Evolutionary conservation across 768 basidiomycete genomes (phyloP), one percentile per base, ranked within the genome.

Genomic region (Podaxis mareebaensis): DNA sequence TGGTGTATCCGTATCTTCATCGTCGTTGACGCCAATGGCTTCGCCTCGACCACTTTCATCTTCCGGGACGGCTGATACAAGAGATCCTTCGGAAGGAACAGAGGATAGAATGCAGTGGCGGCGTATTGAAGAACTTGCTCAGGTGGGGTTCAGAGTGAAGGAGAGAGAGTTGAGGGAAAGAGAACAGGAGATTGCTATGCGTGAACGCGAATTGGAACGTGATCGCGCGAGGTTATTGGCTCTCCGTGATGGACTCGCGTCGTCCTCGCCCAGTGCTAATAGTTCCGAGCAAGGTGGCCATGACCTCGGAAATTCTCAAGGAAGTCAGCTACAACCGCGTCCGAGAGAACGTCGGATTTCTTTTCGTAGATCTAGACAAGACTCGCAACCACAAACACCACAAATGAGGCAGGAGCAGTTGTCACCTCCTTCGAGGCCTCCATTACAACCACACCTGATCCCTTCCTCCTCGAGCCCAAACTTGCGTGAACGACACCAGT

Each of bases 201-300:
- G 81, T 8, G 73, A 82, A 8, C 80, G 80, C 24, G 85, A 89
- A 66, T 70, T 90, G 22, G 87, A 90, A 60, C 75, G 76, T 55
- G 86, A 90, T 58, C 81, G 84, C 12, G 75, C 79, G 13, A 73
- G 74, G 52, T 65, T 83, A 46, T 67, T 74, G 58, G 79, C 74
- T 48, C 69, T 78, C 20, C 79, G 78, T 12, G 73, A 73, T 42
- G 74, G 71, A 20, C 63, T 64, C 49, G 64, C 39, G 12, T 26
- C 65, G 6, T 51, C 40, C 20, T 49, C 61, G 2, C 11, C 53
- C 1, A 55, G 28, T 8, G 53, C 53, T 33, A 42, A 51, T 55
- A 46, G 61, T 24, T 36, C 68, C 13, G 65, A 72, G 54, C 63
- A 67, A 53, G 57, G 66, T 63, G 67, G 48, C 26, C 67, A 57